Evolutionary conservation across 106 monocot genomes (phyloP).

Genomic region (Acanthochlamys bracteata): DNA sequence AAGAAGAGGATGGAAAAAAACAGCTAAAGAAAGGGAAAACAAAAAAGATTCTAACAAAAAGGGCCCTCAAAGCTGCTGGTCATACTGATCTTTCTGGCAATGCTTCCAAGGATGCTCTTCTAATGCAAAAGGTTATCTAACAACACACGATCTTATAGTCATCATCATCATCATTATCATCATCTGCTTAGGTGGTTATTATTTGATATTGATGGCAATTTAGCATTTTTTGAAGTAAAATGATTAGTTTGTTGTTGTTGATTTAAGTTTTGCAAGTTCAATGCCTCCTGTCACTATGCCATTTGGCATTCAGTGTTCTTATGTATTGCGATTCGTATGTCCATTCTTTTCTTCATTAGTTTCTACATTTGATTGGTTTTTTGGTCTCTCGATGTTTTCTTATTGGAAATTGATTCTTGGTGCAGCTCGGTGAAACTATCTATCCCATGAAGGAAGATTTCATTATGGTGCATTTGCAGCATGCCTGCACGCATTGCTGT

Average conservation of each 20-base stretch:
- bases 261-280: too few species aligned
- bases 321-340: too few species aligned
- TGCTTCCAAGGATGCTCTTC: constrained; percentile 21
- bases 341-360: too few species aligned
- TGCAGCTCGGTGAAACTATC: constrained; percentile 27
- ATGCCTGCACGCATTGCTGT: constrained; percentile 28
- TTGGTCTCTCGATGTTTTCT: too few species aligned
- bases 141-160: not conserved
- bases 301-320: too few species aligned
- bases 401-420: not conserved
- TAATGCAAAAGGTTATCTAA: constrained; percentile 26
- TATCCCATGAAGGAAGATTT: constrained; percentile 26
- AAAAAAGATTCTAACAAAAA: constrained; percentile 9
- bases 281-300: too few species aligned
- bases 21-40: constrained; percentile 21
- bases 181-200: not conserved
- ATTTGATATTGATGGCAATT: not conserved
- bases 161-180: not conserved
- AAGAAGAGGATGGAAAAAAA: constrained; percentile 21
- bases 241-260: too few species aligned
- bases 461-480: constrained; percentile 34
- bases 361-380: too few species aligned
- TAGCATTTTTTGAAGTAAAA: too few species aligned
- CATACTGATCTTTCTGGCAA: constrained; percentile 5
- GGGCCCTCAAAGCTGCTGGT: constrained; percentile 19